Evolutionary conservation across 2,329 filamentous ascomycete species (phyloP).

Genomic region (Fusarium sp.): DNA sequence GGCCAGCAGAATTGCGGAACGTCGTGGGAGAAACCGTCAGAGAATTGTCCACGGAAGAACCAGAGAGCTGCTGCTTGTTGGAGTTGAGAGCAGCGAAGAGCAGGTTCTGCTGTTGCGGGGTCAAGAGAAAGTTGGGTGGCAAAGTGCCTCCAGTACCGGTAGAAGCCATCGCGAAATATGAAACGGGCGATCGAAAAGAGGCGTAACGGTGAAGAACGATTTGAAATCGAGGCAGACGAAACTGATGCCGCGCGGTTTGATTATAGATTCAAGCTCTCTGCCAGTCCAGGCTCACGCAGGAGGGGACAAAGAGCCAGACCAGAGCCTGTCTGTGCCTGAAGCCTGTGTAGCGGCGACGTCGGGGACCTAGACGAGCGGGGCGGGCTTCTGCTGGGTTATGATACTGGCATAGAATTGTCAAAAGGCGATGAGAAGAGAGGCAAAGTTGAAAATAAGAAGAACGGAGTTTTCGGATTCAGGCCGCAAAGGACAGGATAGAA

Average conservation of each 20-base stretch:
- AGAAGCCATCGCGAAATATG: constrained; percentile 58
- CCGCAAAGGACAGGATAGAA: constrained; percentile 13
- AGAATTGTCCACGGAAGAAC: constrained; percentile 49
- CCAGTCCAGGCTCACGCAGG: constrained; percentile 37
- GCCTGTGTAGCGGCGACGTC: constrained; percentile 33
- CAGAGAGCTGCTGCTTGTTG: constrained; percentile 60
- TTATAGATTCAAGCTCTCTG: constrained; percentile 42
- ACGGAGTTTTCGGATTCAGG: constrained; percentile 34
- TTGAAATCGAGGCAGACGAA: constrained; percentile 14
- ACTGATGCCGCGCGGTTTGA: constrained; percentile 4
- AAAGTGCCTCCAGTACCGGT: constrained; percentile 55
- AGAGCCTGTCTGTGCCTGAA: background rate
- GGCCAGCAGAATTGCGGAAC: constrained; percentile 60
- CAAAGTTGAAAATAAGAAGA: constrained; percentile 12
- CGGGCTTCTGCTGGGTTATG: constrained; percentile 15
- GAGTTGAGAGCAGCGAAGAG: constrained; percentile 81
- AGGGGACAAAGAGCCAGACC: constrained; percentile 41
- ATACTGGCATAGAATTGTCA: constrained; percentile 8
- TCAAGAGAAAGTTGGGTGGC: constrained; percentile 72
- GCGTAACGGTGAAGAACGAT: constrained; percentile 1
- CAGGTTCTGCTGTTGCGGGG: constrained; percentile 79
- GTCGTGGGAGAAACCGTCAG: constrained; percentile 59
- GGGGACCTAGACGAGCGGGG: constrained; percentile 31
- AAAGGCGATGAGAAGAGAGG: constrained; percentile 7
- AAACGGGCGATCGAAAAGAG: background rate